These are phyloP conservation scores for Backusella parvicylindrica DNA, from an alignment of 192 early-diverging fungal genomes.

Conservation along the genomic window DNA sequence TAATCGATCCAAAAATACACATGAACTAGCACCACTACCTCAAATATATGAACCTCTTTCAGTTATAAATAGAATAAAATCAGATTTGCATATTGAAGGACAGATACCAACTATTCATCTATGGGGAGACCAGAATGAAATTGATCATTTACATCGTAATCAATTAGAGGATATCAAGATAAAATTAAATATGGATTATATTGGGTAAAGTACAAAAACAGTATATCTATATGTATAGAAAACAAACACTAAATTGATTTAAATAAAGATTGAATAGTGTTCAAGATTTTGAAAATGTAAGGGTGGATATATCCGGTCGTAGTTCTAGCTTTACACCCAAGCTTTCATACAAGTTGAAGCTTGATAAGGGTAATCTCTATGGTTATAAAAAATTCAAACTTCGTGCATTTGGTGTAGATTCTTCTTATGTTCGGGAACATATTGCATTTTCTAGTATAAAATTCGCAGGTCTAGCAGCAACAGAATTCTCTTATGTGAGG, in stretches of 20 bases:
- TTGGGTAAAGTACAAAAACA: background rate
- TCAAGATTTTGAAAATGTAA: background rate
- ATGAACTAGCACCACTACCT: background rate
- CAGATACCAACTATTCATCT: constrained; percentile 9
- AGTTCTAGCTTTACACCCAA: background rate
- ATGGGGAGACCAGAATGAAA: background rate
- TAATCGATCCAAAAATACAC: constrained; percentile 1
- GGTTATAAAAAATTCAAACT: constrained; percentile 2
- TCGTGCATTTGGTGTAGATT: background rate
- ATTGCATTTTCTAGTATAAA: background rate
- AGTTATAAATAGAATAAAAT: background rate
- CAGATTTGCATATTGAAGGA: background rate
- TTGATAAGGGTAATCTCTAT: background rate
- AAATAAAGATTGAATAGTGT: background rate
- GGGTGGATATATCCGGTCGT: background rate
- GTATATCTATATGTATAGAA: background rate
- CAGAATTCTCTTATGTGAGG: constrained; percentile 6
- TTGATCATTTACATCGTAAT: background rate
- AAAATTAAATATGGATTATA: background rate
- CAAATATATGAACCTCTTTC: background rate
- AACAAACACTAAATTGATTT: no score
- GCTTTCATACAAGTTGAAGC: background rate
- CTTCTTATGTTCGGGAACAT: constrained; percentile 1
- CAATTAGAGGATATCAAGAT: background rate
- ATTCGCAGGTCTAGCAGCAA: background rate